A percentile compares a stretch with the other conserved stretches of the same genome.
These are phyloP conservation scores for Clavariopsis aquatica DNA, from an alignment of 495 filamentous ascomycete genomes.

Conservation along the genomic window DNA sequence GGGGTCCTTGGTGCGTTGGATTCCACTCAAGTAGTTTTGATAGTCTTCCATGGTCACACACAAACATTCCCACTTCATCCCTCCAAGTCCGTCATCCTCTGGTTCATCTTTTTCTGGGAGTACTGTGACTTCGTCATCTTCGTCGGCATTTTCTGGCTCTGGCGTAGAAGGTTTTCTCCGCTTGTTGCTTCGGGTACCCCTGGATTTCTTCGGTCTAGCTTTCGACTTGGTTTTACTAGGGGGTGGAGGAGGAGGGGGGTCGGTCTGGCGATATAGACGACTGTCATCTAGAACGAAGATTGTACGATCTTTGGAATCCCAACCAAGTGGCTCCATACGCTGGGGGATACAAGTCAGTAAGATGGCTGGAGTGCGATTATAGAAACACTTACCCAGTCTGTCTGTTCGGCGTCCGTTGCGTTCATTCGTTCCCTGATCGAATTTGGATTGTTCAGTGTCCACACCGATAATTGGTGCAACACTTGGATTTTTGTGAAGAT, in stretches of 20 bases:
- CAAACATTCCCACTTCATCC: conserved; percentile 87
- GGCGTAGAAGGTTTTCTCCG: conserved; percentile 62
- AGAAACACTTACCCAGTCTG: conserved; percentile 68
- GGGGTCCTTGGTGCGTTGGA: conserved; percentile 71
- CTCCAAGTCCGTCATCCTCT: conserved; percentile 63
- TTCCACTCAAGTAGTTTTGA: conserved; percentile 65
- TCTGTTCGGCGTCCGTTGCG: conserved; percentile 78
- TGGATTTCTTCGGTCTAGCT: conserved; percentile 64
- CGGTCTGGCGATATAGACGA: conserved; percentile 81
- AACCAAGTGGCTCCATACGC: conserved; percentile 91
- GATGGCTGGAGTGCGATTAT: neutral
- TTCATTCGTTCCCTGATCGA: conserved; percentile 83
- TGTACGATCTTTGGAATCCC: conserved; percentile 77
- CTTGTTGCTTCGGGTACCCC: conserved; percentile 69
- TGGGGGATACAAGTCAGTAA: conserved; percentile 41
- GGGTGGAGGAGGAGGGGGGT: conserved; percentile 60
- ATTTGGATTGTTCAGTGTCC: conserved; percentile 84
- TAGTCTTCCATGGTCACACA: conserved; percentile 79
- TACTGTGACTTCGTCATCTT: conserved; percentile 54
- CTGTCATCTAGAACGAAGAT: conserved; percentile 96
- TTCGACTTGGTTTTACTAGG: conserved; percentile 45
- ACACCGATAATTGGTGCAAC: conserved; percentile 84
- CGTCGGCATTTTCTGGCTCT: conserved; percentile 55
- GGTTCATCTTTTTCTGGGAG: conserved; percentile 47
- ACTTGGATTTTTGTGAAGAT: conserved; percentile 84